Percentiles rank a stretch among this genome's conserved stretches.
Evolutionary conservation across 371 early-diverging fungal species (phyloP).

Genomic region (Fennellomyces sp.): DNA sequence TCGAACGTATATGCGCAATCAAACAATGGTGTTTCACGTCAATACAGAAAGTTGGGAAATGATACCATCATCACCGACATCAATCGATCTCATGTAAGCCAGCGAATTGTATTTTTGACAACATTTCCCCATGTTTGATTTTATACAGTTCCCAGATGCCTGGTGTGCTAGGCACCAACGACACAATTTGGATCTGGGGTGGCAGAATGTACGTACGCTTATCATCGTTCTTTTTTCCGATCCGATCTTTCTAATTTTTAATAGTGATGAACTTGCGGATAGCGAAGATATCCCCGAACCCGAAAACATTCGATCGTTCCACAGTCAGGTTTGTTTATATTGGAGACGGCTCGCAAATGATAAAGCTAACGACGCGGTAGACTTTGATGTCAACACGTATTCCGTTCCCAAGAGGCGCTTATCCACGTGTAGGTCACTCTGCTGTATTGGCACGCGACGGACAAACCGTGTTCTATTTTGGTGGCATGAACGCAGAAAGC

Average conservation of each 20-base stretch:
- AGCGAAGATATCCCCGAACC: slow-evolving; percentile 14
- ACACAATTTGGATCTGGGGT: slow-evolving; percentile 17
- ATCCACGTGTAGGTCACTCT: slow-evolving; percentile 13
- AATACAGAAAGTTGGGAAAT: slow-evolving; percentile 13
- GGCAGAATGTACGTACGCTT: slow-evolving; percentile 11
- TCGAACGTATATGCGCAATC: slow-evolving; percentile 7
- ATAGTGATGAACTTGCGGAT: slow-evolving; percentile 4
- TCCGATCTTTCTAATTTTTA: not conserved
- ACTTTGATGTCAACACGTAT: not conserved
- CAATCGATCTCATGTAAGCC: not conserved
- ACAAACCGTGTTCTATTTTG: slow-evolving; percentile 15
- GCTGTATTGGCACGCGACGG: slow-evolving; percentile 15
- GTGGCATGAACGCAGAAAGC: slow-evolving; percentile 14
- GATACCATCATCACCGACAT: not conserved
- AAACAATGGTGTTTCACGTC: slow-evolving; percentile 11
- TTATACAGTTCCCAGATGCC: slow-evolving; percentile 10
- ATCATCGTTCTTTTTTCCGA: not conserved
- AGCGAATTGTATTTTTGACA: not conserved
- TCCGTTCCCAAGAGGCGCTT: not conserved
- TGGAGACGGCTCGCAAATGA: too few relatives aligned
- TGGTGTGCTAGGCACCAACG: slow-evolving; percentile 12
- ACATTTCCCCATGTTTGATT: not conserved
- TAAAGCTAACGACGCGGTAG: too few relatives aligned
- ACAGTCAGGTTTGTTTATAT: slow-evolving; percentile 3
- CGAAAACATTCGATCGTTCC: not conserved